Conservation (phyloP, 495 filamentous ascomycete genomes). For the Cenococcum geophilum region DNA sequence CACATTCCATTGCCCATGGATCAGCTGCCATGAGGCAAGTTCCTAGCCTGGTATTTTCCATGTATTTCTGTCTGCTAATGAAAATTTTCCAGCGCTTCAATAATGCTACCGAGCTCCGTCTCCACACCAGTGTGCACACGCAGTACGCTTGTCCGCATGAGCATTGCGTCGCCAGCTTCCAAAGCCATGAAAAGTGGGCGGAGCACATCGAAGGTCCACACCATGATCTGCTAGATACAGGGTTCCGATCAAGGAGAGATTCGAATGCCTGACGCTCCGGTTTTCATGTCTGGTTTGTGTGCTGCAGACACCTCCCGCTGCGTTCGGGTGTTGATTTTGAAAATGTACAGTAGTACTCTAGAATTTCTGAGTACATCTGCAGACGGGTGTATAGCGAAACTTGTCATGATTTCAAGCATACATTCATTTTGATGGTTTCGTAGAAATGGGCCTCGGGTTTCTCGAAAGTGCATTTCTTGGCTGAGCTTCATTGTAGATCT, state of each 20-base stretch:
- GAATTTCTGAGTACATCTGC: no score
- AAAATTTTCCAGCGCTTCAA: constrained; percentile 17
- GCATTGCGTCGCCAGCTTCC: constrained; percentile 12
- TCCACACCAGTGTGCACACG: constrained; percentile 9
- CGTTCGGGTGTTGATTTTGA: no score
- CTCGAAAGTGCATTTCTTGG: no score
- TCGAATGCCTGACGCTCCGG: not conserved
- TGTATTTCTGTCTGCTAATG: not conserved
- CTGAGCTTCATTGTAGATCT: no score
- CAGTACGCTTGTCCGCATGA: constrained; percentile 19
- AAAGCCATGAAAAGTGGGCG: constrained; percentile 16
- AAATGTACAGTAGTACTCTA: no score
- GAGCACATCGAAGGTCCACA: constrained; percentile 20
- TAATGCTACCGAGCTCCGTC: constrained; percentile 10
- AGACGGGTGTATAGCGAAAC: no score
- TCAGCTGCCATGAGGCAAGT: constrained; percentile 26
- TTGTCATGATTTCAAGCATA: no score
- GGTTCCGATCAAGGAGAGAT: not conserved
- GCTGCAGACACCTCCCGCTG: no score
- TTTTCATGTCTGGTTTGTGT: no score
- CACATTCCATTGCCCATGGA: constrained; percentile 28
- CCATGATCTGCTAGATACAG: constrained; percentile 23
- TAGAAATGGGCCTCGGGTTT: no score
- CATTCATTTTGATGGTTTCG: no score
- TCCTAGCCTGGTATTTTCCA: not conserved